phyloP scores from a whole-genome alignment of 1,139 yeast genomes.

The Suhomyces taliae region DNA sequence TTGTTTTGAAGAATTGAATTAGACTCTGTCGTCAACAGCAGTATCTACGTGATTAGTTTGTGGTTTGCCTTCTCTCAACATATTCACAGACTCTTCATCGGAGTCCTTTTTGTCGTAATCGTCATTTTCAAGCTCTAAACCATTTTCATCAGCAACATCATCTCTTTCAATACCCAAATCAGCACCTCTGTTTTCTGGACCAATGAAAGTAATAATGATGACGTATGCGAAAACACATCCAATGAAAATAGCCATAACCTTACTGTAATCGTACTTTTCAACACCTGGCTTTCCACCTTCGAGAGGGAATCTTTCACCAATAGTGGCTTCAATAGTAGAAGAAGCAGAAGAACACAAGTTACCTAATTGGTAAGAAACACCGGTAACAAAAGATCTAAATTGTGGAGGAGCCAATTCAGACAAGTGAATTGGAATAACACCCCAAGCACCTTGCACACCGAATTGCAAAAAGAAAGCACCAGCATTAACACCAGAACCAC shows the following conservation, averaged over 20 bases:
- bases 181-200: constrained; percentile 68
- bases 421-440: constrained; percentile 76
- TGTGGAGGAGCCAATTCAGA: constrained; percentile 78
- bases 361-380: constrained; percentile 81
- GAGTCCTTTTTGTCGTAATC: constrained; percentile 11
- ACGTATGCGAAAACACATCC: constrained; percentile 73
- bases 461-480: constrained; percentile 78
- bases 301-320: constrained; percentile 59
- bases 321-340: constrained; percentile 75
- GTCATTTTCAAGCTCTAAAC: constrained; percentile 7
- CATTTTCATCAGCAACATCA: constrained; percentile 14
- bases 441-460: constrained; percentile 88
- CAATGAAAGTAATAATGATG: constrained; percentile 57
- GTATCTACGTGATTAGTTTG: neutral
- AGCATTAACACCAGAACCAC: constrained; percentile 61
- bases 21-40: neutral
- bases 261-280: constrained; percentile 30
- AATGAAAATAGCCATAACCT: constrained; percentile 80
- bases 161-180: constrained; percentile 19
- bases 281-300: constrained; percentile 1
- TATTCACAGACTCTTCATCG: constrained; percentile 10
- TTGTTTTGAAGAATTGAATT: neutral
- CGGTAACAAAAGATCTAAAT: constrained; percentile 70
- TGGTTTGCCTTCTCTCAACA: constrained; percentile 2
- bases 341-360: constrained; percentile 82